These are phyloP conservation scores for Porphyrellus cyaneotinctus DNA, from an alignment of 768 basidiomycete genomes.

Conservation along the genomic window DNA sequence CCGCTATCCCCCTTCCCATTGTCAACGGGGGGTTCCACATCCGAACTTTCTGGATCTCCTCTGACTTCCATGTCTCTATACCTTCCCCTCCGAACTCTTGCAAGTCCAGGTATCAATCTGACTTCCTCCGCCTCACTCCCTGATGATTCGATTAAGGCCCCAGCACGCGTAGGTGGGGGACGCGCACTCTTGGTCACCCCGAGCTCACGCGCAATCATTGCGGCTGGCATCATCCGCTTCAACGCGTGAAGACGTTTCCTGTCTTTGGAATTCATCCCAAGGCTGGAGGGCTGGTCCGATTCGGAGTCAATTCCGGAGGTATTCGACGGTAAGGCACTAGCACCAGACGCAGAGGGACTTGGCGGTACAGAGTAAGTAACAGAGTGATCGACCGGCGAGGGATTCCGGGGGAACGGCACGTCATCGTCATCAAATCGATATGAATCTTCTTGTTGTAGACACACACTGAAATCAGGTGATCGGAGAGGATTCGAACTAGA, in stretches of 20 bases:
- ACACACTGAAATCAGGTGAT: conserved; percentile 14
- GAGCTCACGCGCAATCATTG: conserved; percentile 42
- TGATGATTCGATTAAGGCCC: conserved; percentile 10
- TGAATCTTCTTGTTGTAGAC: conserved; percentile 14
- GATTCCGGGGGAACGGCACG: not conserved
- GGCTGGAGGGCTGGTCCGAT: conserved; percentile 15
- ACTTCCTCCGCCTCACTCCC: conserved; percentile 35
- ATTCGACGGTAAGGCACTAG: conserved; percentile 15
- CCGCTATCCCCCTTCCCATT: not conserved
- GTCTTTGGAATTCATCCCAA: conserved; percentile 27
- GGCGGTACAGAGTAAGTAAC: conserved; percentile 6
- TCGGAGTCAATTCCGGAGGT: conserved; percentile 15
- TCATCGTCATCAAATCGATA: conserved; percentile 11
- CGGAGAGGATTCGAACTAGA: not conserved
- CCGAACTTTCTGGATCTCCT: conserved; percentile 64
- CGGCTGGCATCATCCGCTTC: conserved; percentile 50
- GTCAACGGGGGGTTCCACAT: conserved; percentile 23
- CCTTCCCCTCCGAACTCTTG: conserved; percentile 38
- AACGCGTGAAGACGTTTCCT: conserved; percentile 38
- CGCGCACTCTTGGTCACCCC: conserved; percentile 11
- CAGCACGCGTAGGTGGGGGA: conserved; percentile 9
- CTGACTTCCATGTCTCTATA: conserved; percentile 41
- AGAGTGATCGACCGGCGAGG: conserved; percentile 4
- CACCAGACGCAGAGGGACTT: conserved; percentile 20
- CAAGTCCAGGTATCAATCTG: conserved; percentile 50